Evolutionary conservation across 129 eudicot genomes (phyloP), one percentile per base, ranked within the genome.

Genomic region (Flaveria bidentis): DNA sequence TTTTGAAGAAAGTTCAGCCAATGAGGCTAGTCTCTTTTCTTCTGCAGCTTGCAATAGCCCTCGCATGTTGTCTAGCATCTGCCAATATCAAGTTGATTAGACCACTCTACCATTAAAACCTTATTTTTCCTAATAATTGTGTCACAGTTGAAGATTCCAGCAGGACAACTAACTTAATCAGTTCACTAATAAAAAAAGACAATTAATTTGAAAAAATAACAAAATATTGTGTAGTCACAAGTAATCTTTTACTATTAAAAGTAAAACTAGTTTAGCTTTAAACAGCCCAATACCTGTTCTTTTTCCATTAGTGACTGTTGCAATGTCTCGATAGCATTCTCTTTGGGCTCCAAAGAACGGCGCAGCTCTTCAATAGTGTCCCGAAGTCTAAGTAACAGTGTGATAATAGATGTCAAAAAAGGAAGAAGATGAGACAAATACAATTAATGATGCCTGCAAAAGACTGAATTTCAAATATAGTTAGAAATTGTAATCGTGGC

Each of bases 281-380:
- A 78, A 39, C 39, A 63, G 72, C 80, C 62, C 17, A 42, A 20
- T 76, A 94, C 99, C 99, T 94, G 99, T 28, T 94, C 97, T 75
- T 94, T 94, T 72, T 91, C 99, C 46, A 75, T 56, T 57, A 94
- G 82, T 44, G 96, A 83, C 76, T 91, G 97, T 70, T 94, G 96
- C 79, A 91, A 84, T 58, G 94, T 73, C 87, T 89, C 96, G 69
- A 94, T 83, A 58, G 93, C 87, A 84, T 76, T 84, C 81, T 94
- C 96, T 79, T 94, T 94, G 57, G 97, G 99, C 83, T 80, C 91
- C 81, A 94, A 65, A 67, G 99, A 87, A 76, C 80, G 86, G 9
- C 99, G 92, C 76, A 94, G 42, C 82, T 94, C 99, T 86, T 94
- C 99, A 58, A 94, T 62, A 80, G 82, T 87, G 79, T 94, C 99